These are phyloP conservation scores for Russula compacta DNA, from an alignment of 768 basidiomycete genomes.

Conservation along the genomic window DNA sequence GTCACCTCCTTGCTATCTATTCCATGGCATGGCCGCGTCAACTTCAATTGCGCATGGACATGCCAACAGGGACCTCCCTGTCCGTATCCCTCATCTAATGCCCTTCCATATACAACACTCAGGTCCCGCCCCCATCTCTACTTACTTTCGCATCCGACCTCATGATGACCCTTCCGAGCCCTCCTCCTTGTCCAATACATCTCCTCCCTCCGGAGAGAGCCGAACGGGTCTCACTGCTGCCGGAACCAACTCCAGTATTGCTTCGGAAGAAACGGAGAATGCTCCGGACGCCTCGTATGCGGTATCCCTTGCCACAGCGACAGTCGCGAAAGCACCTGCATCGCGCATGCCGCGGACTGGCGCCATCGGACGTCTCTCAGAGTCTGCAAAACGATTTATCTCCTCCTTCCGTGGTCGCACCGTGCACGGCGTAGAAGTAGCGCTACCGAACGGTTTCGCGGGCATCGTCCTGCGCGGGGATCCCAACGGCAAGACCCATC, in stretches of 20 bases:
- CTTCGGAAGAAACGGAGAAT: background rate
- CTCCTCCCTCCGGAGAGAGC: background rate
- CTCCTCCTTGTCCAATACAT: background rate
- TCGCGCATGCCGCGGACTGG: background rate
- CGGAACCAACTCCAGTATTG: background rate
- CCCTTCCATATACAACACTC: constrained; percentile 70
- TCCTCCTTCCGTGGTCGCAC: constrained; percentile 71
- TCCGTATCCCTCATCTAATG: constrained; percentile 54
- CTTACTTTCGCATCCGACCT: constrained; percentile 54
- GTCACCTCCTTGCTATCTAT: no score
- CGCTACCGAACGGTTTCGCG: constrained; percentile 55
- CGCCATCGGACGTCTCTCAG: constrained; percentile 5
- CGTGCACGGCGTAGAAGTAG: constrained; percentile 55
- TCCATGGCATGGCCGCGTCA: background rate
- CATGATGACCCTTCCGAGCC: constrained; percentile 13
- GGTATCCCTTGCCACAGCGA: background rate
- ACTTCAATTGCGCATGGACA: background rate
- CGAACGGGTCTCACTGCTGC: background rate
- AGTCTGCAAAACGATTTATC: constrained; percentile 33
- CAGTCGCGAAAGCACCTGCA: background rate
- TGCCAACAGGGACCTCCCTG: background rate
- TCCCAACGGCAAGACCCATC: constrained; percentile 15
- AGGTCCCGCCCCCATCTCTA: constrained; percentile 64
- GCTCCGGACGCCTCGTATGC: background rate
- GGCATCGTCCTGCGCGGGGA: constrained; percentile 50